phyloP scores from a whole-genome alignment of 768 basidiomycete genomes.

The Pisolithus albus region DNA sequence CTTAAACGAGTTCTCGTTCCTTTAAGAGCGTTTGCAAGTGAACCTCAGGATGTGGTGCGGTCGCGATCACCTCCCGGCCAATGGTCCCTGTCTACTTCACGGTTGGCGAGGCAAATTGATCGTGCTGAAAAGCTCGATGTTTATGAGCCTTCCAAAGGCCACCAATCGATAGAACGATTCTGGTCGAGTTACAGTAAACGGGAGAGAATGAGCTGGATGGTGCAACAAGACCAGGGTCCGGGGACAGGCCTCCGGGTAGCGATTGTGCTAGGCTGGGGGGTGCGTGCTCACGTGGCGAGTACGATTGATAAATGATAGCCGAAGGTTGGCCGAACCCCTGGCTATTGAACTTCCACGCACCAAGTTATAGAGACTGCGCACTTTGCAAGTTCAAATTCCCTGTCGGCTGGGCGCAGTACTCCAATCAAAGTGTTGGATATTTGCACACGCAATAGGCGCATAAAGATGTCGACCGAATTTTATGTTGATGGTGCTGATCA shows the following conservation, averaged over 20 bases:
- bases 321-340: background rate
- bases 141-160: background rate
- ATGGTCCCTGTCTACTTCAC: background rate
- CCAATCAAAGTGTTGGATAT: too few species aligned
- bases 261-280: constrained; percentile 1
- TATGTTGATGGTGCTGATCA: too few species aligned
- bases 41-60: background rate
- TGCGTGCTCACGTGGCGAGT: constrained; percentile 5
- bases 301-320: background rate
- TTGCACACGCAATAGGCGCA: too few species aligned
- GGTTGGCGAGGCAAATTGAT: background rate
- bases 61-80: background rate
- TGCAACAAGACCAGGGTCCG: background rate
- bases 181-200: constrained; percentile 1
- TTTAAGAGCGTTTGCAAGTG: background rate
- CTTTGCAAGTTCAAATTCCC: too few species aligned
- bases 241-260: background rate
- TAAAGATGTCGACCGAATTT: too few species aligned
- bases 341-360: background rate
- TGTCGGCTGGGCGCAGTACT: too few species aligned
- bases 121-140: background rate
- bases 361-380: background rate
- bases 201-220: background rate
- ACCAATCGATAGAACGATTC: background rate
- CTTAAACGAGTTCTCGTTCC: background rate